Base-by-base conservation (phyloP, 1,284 basidiomycete genomes). In the Vanrija pseudolonga region DNA sequence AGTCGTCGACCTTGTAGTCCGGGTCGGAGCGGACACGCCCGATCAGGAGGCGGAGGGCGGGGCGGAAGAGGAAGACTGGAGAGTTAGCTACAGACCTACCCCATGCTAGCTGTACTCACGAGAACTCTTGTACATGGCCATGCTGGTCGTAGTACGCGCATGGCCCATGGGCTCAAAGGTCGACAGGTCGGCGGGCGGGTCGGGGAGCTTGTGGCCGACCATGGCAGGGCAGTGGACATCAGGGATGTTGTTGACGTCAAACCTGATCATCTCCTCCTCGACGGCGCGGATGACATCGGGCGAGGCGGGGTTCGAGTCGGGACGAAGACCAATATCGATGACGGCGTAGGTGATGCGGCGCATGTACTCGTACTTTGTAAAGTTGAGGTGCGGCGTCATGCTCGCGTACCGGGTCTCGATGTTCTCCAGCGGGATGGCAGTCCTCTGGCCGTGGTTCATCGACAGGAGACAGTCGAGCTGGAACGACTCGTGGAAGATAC, bases 401-500 rank as follows among this genome's bases (percentile, higher is more conserved):
- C 55, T 55, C 4, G 72, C 70, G 42, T 68, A 67, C 3, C 57
- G 50, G 6, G 67, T 59, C 46, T 74, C 72, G 40, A 74, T 63
- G 55, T 57, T 67, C 36, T 72, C 69, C 14, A 70, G 41, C 4
- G 61, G 60, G 32, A 72, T 67, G 2, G 65, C 68, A 11, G 62
- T 65, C 11, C 68, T 53, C 47, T 72, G 72, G 8, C 68, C 68
- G 47, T 72, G 70, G 48, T 69, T 72, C 45, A 72, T 65, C 18
- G 66, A 65, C 32, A 72, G 59, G 19, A 72, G 51, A 42, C 68
- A 67, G 47, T 74, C 72, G 12, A 71, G 55, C 6, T 63, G 57
- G 50, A 66, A 71, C 14, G 61, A 56, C 57, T 74, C 72, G 53
- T 67, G 64, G 57, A 72, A 74, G 3, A 74, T 65, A 6, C 69